Base-by-base conservation (phyloP, 768 basidiomycete species). In the Mycena rosella region DNA sequence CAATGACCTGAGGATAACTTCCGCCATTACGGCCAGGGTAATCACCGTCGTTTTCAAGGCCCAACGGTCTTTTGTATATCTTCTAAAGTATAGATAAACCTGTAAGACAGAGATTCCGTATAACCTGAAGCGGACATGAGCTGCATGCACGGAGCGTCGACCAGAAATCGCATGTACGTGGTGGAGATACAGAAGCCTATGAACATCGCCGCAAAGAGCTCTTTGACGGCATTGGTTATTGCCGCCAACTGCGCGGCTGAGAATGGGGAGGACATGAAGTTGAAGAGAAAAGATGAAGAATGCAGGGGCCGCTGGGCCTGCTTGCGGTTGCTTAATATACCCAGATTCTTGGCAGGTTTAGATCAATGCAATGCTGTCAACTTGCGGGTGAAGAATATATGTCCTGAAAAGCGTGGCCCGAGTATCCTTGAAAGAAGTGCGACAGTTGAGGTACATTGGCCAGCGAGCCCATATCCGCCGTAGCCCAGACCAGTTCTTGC, bases 321-420 rank as follows among this genome's bases (percentile, higher is more conserved):
- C 22, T 38, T 38, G 38, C 44, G 14, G 36, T 55, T 34, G 34
- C 54, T 42, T 53, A 34, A n/a, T 34, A 53, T 53, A 53, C 30
- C 20, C 51, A 18, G 18, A 45, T 6, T 22, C 44, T 45, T 24
- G 22, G 44, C 42, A 34, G 32, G 32, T 13, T n/a, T n/a, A n/a
- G n/a, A n/a, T n/a, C n/a, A n/a, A n/a, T n/a, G n/a, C n/a, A n/a
- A n/a, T n/a, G n/a, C n/a, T n/a, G n/a, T n/a, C n/a, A n/a, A n/a
- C n/a, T n/a, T n/a, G n/a, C n/a, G n/a, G n/a, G n/a, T 34, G 74
- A 76, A 1, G 75, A 76, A 47, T 74, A 70, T 3, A 76, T 57
- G 54, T 76, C 75, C 75, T 76, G 61, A 3, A 40, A 24, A 29
- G 27, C 18, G 34, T 57, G n/a, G n/a, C n/a, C n/a, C n/a, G 2